Percentiles rank a stretch among this genome's conserved stretches.
Conservation (phyloP, 257 asterid genomes). For the Ophiorrhiza pumila region DNA sequence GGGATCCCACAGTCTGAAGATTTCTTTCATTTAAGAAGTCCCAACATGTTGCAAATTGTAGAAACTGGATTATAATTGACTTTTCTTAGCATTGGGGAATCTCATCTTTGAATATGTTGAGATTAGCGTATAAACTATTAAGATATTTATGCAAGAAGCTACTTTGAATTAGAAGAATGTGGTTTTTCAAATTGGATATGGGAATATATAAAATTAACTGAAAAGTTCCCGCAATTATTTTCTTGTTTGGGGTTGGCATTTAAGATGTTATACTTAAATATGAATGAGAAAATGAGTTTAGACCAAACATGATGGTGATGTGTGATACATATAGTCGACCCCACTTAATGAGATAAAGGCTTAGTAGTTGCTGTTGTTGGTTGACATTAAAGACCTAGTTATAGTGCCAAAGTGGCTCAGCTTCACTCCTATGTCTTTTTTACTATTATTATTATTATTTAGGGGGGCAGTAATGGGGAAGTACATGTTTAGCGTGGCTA, state of each 20-base stretch:
- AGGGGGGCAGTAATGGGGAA: not conserved
- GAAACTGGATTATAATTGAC: not conserved
- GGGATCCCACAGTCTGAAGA: not conserved
- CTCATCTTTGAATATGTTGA: not conserved
- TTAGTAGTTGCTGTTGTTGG: no score
- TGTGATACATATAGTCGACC: no score
- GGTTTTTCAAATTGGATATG: not conserved
- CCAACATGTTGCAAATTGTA: not conserved
- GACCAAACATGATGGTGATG: no score
- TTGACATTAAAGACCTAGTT: not conserved
- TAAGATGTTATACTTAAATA: no score
- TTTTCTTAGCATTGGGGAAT: not conserved
- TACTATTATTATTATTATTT: no score
- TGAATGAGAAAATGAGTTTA: no score
- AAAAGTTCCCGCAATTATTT: not conserved
- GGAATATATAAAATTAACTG: not conserved
- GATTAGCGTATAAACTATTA: not conserved
- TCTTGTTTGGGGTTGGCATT: not conserved
- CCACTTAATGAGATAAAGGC: no score
- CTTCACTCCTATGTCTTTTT: not conserved
- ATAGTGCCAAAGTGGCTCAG: not conserved
- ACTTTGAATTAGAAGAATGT: not conserved
- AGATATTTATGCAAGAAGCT: not conserved
- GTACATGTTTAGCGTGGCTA: not conserved
- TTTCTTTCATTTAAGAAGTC: not conserved